Base-by-base conservation (phyloP, 257 asterid genomes). In the Przewalskia tangutica region DNA sequence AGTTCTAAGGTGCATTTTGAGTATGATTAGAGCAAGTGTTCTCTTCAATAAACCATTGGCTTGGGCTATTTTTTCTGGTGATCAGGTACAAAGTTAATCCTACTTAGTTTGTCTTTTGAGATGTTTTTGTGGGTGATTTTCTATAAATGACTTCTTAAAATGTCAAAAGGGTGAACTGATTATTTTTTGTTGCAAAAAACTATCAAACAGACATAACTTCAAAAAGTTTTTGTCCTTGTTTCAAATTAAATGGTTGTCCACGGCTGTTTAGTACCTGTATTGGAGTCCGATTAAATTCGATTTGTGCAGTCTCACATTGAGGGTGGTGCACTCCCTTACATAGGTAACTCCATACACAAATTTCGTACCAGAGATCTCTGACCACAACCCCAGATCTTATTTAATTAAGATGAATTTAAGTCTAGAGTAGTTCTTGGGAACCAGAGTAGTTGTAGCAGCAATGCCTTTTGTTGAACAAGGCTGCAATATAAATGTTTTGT, bases 61-160 rank as follows among this genome's bases (percentile, higher is more conserved):
- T 83, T 96, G 98, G 99, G 94, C 86, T 86, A 89, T 96, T 70
- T 96, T 94, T 92, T 93, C 98, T 83, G 98, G 97, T 59, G 99
- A 96, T 86, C 99, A 96, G 97, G 99, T 96, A 83, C 82, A 54
- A 0, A 48, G 4, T 32, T 56, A 56, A n/a, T 56, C 63, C 63
- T 56, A 56, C 27, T 56, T 55, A 55, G 23, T 55, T 55, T 55
- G 7, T 17, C 7, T 55, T 4, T 55, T 17, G 1, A 55, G 20
- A 16, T 27, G 32, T 27, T 55, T 55, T 56, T 56, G 23, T 56
- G 27, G 62, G 62, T 54, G 1, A 54, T 54, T 54, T 1, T 56
- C 23, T 56, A 56, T 56, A 56, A 56, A 56, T 56, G 1, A 56
- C 2, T 56, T 56, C 62, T 55, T 55, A 8, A 0, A 55, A 14